Percentiles rank a stretch among this genome's conserved stretches.
Conservation (phyloP, 169 alveolate species). For the Eimeria acervulina region DNA sequence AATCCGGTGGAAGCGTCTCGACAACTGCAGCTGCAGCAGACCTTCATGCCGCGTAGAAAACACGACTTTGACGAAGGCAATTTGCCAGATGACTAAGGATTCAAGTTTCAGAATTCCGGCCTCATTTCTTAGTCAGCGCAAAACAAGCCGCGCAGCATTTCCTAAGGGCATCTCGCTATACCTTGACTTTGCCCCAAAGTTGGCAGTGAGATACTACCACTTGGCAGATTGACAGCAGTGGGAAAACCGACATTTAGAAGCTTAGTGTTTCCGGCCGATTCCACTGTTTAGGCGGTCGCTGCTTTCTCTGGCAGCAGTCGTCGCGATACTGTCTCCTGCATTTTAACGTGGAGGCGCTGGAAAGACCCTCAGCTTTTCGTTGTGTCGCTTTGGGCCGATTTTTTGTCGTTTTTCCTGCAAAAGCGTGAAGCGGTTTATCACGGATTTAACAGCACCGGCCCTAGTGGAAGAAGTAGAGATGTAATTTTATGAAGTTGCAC, state of each 20-base stretch:
- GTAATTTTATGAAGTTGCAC: not conserved
- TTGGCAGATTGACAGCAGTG: constrained; percentile 16
- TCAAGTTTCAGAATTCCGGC: not conserved
- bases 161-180: not conserved
- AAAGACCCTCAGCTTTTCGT: not conserved
- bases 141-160: not conserved
- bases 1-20: constrained; percentile 68
- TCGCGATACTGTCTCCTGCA: not conserved
- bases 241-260: not conserved
- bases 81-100: constrained; percentile 64
- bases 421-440: not conserved
- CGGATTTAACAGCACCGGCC: not conserved
- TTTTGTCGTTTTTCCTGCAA: not conserved
- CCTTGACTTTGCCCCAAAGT: not conserved
- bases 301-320: not conserved
- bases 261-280: not conserved
- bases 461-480: not conserved
- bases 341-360: not conserved
- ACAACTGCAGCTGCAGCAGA: constrained; percentile 70
- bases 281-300: not conserved
- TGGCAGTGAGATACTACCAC: not conserved
- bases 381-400: not conserved
- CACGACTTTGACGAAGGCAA: constrained; percentile 81
- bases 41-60: constrained; percentile 81
- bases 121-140: not conserved